These are phyloP conservation scores for Glycyrrhiza uralensis DNA, from an alignment of 306 rosid genomes.

Conservation along the genomic window DNA sequence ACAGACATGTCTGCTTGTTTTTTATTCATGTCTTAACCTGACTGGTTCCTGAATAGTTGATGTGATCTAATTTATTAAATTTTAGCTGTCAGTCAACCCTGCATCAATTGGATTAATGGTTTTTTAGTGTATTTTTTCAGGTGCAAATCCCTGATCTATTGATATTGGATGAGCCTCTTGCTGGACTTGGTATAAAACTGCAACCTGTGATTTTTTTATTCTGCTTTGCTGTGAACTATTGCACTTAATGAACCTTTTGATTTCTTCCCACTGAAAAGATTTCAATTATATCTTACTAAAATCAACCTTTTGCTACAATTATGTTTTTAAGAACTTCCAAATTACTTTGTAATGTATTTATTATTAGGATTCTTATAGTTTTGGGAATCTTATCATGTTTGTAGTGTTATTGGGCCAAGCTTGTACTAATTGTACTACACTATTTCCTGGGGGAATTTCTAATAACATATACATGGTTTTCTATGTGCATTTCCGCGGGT, in stretches of 20 bases:
- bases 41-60: constrained; percentile 2
- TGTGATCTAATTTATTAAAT: too few relatives aligned
- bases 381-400: not conserved
- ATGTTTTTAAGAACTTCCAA: too few relatives aligned
- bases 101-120: constrained; percentile 11
- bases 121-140: constrained; percentile 48
- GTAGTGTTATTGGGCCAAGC: not conserved
- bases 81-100: constrained; percentile 15
- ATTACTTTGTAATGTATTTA: not conserved
- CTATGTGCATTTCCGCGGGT: too few relatives aligned
- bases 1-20: not conserved
- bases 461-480: too few relatives aligned
- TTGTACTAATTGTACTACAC: not conserved
- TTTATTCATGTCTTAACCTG: constrained; percentile 25
- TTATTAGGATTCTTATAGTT: constrained; percentile 1
- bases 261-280: not conserved
- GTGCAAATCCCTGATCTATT: constrained; percentile 83
- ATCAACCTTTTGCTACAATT: not conserved
- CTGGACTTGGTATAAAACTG: constrained; percentile 80
- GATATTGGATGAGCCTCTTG: constrained; percentile 96
- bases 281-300: not conserved
- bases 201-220: constrained; percentile 17
- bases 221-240: not conserved
- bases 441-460: too few relatives aligned
- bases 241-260: constrained; percentile 14